Conservation (phyloP, 2,329 filamentous ascomycete species). For the Teratosphaeriaceae sp. region DNA sequence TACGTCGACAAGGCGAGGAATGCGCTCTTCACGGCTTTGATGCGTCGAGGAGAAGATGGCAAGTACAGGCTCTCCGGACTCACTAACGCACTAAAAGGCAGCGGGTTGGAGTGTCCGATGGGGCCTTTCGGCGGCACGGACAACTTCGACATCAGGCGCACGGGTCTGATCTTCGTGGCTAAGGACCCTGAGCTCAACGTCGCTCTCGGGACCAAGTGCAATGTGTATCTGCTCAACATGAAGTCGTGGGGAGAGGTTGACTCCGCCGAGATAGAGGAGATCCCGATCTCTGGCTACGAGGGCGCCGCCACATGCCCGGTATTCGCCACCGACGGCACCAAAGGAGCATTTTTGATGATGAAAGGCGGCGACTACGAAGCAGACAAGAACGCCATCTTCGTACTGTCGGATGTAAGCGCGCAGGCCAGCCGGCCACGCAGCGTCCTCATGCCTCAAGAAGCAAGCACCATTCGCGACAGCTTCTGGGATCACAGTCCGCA, state of each 20-base stretch:
- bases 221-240: slow-evolving; percentile 68
- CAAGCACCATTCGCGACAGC: background rate
- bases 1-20: slow-evolving; percentile 45
- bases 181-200: slow-evolving; percentile 66
- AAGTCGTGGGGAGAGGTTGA: slow-evolving; percentile 51
- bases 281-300: slow-evolving; percentile 52
- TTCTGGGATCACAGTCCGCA: slow-evolving; percentile 49
- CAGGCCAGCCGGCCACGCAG: background rate
- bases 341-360: slow-evolving; percentile 75
- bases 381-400: slow-evolving; percentile 64
- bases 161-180: slow-evolving; percentile 65
- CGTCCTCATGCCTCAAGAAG: background rate
- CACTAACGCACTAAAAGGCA: slow-evolving; percentile 58
- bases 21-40: slow-evolving; percentile 43
- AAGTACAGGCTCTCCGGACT: slow-evolving; percentile 41
- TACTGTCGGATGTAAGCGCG: slow-evolving; percentile 51
- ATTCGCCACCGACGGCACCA: slow-evolving; percentile 67
- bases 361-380: slow-evolving; percentile 69
- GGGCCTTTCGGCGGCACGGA: slow-evolving; percentile 70
- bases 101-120: slow-evolving; percentile 58
- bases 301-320: slow-evolving; percentile 62
- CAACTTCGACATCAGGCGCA: slow-evolving; percentile 69
- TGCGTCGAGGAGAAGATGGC: slow-evolving; percentile 30
- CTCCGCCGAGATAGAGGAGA: slow-evolving; percentile 46
- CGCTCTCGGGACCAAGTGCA: slow-evolving; percentile 72